Evolutionary conservation across 1,284 basidiomycete species (phyloP).

Genomic region (Malassezia vespertilionis): DNA sequence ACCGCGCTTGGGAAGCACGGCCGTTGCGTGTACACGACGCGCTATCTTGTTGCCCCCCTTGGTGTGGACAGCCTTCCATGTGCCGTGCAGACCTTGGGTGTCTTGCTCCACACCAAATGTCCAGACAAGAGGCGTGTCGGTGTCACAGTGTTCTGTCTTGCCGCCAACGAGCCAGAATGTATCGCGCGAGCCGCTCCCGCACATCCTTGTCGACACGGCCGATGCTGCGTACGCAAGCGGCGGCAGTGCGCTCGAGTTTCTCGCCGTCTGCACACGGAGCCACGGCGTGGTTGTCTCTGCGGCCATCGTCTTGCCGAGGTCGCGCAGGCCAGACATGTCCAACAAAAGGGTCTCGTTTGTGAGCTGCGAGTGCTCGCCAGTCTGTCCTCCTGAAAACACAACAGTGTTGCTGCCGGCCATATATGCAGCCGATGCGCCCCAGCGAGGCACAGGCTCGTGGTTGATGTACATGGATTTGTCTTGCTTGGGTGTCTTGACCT

Average conservation of each 20-base stretch:
- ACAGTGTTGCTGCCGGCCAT: conserved; percentile 19
- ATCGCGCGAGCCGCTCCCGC: conserved; percentile 3
- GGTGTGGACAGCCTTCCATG: conserved; percentile 2
- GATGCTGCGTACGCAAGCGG: conserved; percentile 19
- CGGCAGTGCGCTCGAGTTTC: conserved; percentile 5
- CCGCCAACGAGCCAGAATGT: conserved; percentile 23
- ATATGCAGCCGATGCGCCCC: conserved; percentile 40
- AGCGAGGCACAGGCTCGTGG: conserved; percentile 16
- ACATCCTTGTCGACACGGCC: conserved; percentile 11
- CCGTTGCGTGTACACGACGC: conserved; percentile 14
- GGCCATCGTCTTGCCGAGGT: conserved; percentile 2
- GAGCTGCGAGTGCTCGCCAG: conserved; percentile 3
- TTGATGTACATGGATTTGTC: conserved; percentile 8
- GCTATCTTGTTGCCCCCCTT: conserved; percentile 1
- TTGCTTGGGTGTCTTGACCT: not conserved
- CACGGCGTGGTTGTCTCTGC: conserved; percentile 1
- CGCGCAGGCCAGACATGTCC: conserved; percentile 16
- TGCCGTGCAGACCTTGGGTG: conserved; percentile 5
- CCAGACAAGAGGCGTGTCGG: conserved; percentile 5
- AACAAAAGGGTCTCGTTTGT: conserved; percentile 26
- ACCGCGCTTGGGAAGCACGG: conserved; percentile 13
- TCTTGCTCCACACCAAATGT: conserved; percentile 12
- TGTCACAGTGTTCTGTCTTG: conserved; percentile 16
- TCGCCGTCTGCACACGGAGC: conserved; percentile 1
- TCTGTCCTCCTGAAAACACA: conserved; percentile 22